phyloP scores from a whole-genome alignment of 805 yeast species.

The Spathaspora arborariae region DNA sequence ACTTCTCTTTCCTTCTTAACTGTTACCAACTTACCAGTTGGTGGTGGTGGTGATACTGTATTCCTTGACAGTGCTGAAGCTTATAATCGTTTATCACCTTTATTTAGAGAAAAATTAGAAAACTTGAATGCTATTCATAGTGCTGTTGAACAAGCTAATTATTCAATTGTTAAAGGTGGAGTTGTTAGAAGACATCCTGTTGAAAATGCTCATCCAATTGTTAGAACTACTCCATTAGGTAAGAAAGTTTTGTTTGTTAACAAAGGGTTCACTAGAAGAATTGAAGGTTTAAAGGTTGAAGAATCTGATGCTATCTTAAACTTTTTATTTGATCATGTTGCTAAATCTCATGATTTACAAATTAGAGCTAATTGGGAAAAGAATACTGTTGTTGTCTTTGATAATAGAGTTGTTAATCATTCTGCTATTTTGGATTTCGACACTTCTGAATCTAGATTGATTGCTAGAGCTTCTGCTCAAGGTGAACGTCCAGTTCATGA shows the following conservation, averaged over 20 bases:
- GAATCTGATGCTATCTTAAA: conserved; percentile 32
- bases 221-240: conserved; percentile 37
- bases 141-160: conserved; percentile 32
- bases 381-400: conserved; percentile 37
- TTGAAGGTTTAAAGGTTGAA: conserved; percentile 35
- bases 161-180: conserved; percentile 22
- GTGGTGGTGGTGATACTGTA: conserved; percentile 41
- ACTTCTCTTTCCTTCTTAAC: conserved; percentile 36
- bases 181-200: conserved; percentile 34
- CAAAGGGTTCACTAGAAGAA: conserved; percentile 30
- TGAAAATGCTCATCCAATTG: conserved; percentile 34
- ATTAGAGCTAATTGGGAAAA: conserved; percentile 35
- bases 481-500: conserved; percentile 37
- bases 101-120: conserved; percentile 29
- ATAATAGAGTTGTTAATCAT: conserved; percentile 35
- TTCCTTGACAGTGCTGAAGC: conserved; percentile 39
- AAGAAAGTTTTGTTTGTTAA: conserved; percentile 34
- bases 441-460: conserved; percentile 28
- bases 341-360: conserved; percentile 33
- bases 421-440: conserved; percentile 35
- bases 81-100: conserved; percentile 36
- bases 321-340: conserved; percentile 32
- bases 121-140: conserved; percentile 36
- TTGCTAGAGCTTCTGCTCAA: conserved; percentile 36
- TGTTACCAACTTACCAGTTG: conserved; percentile 34